Percentiles rank a stretch among this genome's conserved stretches.
These are phyloP conservation scores for Yarrowia sp. DNA, from an alignment of 805 yeast genomes.

Conservation along the genomic window DNA sequence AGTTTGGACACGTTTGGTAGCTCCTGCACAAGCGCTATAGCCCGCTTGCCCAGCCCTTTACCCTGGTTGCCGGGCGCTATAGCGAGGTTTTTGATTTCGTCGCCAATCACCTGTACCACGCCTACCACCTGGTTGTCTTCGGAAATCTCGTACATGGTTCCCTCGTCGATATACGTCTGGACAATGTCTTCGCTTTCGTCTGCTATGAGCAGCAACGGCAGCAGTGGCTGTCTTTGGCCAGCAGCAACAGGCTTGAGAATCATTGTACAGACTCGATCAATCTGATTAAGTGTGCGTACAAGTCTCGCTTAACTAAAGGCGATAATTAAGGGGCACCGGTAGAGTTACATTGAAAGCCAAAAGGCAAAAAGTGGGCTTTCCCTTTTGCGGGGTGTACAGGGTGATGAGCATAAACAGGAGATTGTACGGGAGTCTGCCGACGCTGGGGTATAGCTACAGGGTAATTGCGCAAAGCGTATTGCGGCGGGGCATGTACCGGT, in stretches of 20 bases:
- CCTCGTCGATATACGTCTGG: slow-evolving; percentile 12
- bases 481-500: too few relatives aligned
- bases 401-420: too few relatives aligned
- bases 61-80: slow-evolving; percentile 14
- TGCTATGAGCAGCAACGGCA: slow-evolving; percentile 10
- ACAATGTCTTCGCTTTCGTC: slow-evolving; percentile 29
- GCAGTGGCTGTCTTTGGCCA: not conserved
- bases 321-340: slow-evolving; percentile 16
- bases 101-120: slow-evolving; percentile 19
- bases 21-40: slow-evolving; percentile 8
- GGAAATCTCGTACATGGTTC: not conserved
- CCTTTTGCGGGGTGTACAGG: slow-evolving; percentile 1
- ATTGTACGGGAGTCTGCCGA: too few relatives aligned
- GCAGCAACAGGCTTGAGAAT: not conserved
- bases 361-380: not conserved
- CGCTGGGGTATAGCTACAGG: too few relatives aligned
- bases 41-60: slow-evolving; percentile 16
- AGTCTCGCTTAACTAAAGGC: slow-evolving; percentile 11
- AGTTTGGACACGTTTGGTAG: not conserved
- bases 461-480: too few relatives aligned
- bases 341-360: slow-evolving; percentile 21
- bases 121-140: not conserved
- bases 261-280: slow-evolving; percentile 6
- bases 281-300: not conserved
- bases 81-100: slow-evolving; percentile 31